Evolutionary conservation across 208 protist species (phyloP), one percentile per base, ranked within the genome.

Genomic region (Novymonas esmeraldas): DNA sequence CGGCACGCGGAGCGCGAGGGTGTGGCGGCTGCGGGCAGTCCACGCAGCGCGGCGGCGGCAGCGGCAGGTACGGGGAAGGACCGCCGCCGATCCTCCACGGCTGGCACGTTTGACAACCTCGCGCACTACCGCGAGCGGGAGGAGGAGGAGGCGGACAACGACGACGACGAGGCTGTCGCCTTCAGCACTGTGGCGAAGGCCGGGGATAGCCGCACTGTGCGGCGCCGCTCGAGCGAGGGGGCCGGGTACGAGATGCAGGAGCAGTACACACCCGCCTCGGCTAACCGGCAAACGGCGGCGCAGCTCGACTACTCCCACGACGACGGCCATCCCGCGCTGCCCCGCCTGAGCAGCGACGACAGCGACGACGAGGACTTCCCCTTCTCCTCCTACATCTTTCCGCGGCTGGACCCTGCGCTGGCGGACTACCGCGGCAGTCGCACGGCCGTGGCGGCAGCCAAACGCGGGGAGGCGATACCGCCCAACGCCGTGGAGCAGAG

Each of bases 331-430:
- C 7, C 5, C 5, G 36, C 36, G 36, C 36, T 50, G 6, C 18
- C 26, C 1, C 42, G 22, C 49, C 10, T 2, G 0, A 31, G n/a
- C 55, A 31, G 18, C 10, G 66, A 65, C 2, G 57, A 70, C 22
- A 64, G 44, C 41, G 61, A 52, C 16, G 55, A 51, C 45, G 65
- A 69, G 55, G 66, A 73, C 46, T 70, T 60, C 48, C 52, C 59
- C 18, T 60, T 56, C 13, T 16, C 70, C 4, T 45, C 54, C 1
- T 80, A 80, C 59, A 33, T 79, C 26, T 81, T 79, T 36, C 83
- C 83, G 0, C 83, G 83, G n/a, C 50, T 89, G 11, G 73, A 89
- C 44, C 49, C 65, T 0, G 64, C 49, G n/a, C 57, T 89, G 26
- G 71, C 70, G 16, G 46, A 84, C 51, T 55, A 79, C 46, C 54